A percentile compares a stretch with the other conserved stretches of the same genome.
Evolutionary conservation across 495 filamentous ascomycete genomes (phyloP).

Genomic region (Aspergillus homomorphus): DNA sequence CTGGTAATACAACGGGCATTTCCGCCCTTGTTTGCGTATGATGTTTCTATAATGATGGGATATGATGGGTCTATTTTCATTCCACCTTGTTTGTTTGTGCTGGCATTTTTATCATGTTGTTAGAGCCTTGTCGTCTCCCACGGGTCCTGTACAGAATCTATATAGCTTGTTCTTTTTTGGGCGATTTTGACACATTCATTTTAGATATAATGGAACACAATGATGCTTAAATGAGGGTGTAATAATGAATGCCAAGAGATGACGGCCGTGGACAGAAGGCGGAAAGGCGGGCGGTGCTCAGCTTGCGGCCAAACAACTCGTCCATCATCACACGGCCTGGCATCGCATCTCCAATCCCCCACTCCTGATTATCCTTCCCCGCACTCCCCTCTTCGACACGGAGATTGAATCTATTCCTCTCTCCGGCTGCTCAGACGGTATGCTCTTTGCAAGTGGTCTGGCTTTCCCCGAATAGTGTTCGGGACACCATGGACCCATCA

Average conservation of each 20-base stretch:
- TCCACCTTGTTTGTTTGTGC: background rate
- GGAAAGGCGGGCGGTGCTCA: background rate
- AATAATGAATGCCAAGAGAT: constrained; percentile 2
- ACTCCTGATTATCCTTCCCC: background rate
- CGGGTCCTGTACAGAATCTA: constrained; percentile 16
- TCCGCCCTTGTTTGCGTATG: constrained; percentile 20
- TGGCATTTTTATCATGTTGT: background rate
- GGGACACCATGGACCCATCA: constrained; percentile 47
- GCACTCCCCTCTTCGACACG: background rate
- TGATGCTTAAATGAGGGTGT: background rate
- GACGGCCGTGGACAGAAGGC: background rate
- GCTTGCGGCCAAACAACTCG: background rate
- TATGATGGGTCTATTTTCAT: constrained; percentile 30
- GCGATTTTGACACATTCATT: background rate
- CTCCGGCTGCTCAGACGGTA: constrained; percentile 23
- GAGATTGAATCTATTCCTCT: constrained; percentile 1
- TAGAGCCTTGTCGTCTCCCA: background rate
- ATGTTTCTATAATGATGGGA: constrained; percentile 39
- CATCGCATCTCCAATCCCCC: background rate
- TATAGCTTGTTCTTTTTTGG: background rate
- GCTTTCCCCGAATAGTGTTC: constrained; percentile 28
- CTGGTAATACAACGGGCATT: constrained; percentile 18
- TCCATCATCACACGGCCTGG: background rate
- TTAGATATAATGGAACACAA: constrained; percentile 1
- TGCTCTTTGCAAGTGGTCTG: constrained; percentile 28